Percentiles rank a stretch among this genome's conserved stretches.
These are phyloP conservation scores for Prunus dulcis DNA, from an alignment of 306 rosid species.

Conservation along the genomic window DNA sequence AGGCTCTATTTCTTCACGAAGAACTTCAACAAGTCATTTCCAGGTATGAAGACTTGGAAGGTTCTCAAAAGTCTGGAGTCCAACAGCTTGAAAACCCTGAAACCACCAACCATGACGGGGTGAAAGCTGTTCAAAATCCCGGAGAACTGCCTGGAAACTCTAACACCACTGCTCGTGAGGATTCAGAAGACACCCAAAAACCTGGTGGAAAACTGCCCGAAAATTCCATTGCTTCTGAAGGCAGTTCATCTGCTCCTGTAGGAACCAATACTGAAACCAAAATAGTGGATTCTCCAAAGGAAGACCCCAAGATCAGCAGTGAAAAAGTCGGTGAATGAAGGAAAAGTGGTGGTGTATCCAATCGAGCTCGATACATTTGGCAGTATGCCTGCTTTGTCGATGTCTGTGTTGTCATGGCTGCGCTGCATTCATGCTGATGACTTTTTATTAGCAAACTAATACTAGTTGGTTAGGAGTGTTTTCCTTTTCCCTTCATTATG, in stretches of 20 bases:
- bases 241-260: slow-evolving; percentile 26
- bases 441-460: background rate
- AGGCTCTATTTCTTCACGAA: slow-evolving; percentile 76
- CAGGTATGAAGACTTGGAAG: slow-evolving; percentile 62
- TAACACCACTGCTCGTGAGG: slow-evolving; percentile 19
- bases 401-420: background rate
- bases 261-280: slow-evolving; percentile 31
- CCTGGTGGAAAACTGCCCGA: slow-evolving; percentile 25
- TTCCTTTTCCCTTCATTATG: background rate
- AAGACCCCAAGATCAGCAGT: slow-evolving; percentile 20
- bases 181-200: slow-evolving; percentile 29
- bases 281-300: slow-evolving; percentile 21
- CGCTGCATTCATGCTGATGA: slow-evolving; percentile 16
- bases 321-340: slow-evolving; percentile 36
- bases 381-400: slow-evolving; percentile 21
- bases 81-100: slow-evolving; percentile 34
- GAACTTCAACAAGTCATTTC: slow-evolving; percentile 69
- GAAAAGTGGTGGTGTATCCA: background rate
- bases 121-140: slow-evolving; percentile 33
- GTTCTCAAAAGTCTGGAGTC: slow-evolving; percentile 35
- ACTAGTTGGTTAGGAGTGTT: slow-evolving; percentile 17
- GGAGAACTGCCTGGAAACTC: slow-evolving; percentile 18
- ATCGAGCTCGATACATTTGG: slow-evolving; percentile 19
- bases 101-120: slow-evolving; percentile 19
- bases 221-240: slow-evolving; percentile 22